phyloP scores from a whole-genome alignment of 257 asterid species.

The Verbascum thapsus region DNA sequence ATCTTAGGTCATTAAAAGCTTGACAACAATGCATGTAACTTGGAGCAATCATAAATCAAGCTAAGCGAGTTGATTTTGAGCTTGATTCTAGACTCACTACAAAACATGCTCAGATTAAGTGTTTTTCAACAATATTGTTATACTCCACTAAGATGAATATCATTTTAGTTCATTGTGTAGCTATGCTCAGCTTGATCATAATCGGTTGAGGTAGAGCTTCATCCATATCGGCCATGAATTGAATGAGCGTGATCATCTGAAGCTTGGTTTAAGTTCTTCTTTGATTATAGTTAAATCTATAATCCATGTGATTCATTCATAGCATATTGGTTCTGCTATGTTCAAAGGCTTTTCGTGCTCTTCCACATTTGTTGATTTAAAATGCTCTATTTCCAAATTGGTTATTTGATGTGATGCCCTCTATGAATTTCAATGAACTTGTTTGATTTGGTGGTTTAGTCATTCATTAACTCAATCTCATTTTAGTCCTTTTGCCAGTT shows the following conservation, averaged over 20 bases:
- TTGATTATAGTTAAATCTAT: too few species aligned
- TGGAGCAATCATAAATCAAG: neutral
- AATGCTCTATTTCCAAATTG: too few species aligned
- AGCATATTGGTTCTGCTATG: too few species aligned
- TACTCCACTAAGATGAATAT: neutral
- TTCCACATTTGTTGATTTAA: too few species aligned
- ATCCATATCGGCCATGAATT: neutral
- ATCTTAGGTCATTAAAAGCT: slow-evolving; percentile 9
- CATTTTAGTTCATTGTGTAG: neutral
- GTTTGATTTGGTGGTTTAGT: slow-evolving; percentile 3
- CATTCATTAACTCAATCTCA: neutral
- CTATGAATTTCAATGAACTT: too few species aligned
- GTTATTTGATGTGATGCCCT: too few species aligned
- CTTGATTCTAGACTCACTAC: slow-evolving; percentile 7
- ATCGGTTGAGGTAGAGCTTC: slow-evolving; percentile 1
- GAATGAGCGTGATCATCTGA: too few species aligned
- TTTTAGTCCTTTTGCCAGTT: neutral
- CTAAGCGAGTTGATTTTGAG: slow-evolving; percentile 11
- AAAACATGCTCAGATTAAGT: neutral
- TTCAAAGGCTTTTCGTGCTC: too few species aligned
- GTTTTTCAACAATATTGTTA: too few species aligned
- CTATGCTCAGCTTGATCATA: neutral
- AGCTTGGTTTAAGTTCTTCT: too few species aligned
- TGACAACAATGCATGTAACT: neutral
- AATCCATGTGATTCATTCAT: too few species aligned